Evolutionary conservation across 2,329 filamentous ascomycete genomes (phyloP).

Genomic region (Ceratocystis cacaofunesta): DNA sequence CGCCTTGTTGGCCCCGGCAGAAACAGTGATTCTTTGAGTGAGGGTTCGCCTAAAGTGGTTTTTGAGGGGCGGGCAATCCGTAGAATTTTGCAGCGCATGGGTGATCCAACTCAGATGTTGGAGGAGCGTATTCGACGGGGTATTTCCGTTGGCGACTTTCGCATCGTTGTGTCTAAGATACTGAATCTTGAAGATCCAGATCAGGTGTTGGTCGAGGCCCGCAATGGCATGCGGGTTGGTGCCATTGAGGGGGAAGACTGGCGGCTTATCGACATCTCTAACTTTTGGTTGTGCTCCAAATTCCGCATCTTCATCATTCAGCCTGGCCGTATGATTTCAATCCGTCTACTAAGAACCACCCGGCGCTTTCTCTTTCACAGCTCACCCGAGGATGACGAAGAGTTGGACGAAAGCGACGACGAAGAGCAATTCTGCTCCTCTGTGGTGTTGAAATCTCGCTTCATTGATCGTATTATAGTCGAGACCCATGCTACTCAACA

Average conservation of each 20-base stretch:
- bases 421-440: neutral
- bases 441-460: neutral
- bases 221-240: constrained; percentile 13
- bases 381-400: constrained; percentile 9
- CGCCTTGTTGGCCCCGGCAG: constrained; percentile 8
- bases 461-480: neutral
- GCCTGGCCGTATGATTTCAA: constrained; percentile 1
- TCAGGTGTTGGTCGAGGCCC: constrained; percentile 10
- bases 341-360: constrained; percentile 4
- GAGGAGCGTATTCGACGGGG: constrained; percentile 4
- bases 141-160: constrained; percentile 8
- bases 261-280: constrained; percentile 9
- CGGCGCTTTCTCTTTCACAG: constrained; percentile 13
- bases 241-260: constrained; percentile 15
- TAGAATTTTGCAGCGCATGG: neutral
- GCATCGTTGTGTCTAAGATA: neutral
- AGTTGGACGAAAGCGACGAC: constrained; percentile 8
- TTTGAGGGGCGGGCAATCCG: neutral
- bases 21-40: neutral
- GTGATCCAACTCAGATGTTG: neutral
- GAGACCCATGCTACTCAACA: constrained; percentile 4
- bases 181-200: constrained; percentile 13
- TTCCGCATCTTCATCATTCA: constrained; percentile 11
- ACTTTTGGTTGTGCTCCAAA: constrained; percentile 13
- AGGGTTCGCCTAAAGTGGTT: neutral